These are phyloP conservation scores for Metroxylon sagu DNA, from an alignment of 176 grass and related monocot species.

Conservation along the genomic window DNA sequence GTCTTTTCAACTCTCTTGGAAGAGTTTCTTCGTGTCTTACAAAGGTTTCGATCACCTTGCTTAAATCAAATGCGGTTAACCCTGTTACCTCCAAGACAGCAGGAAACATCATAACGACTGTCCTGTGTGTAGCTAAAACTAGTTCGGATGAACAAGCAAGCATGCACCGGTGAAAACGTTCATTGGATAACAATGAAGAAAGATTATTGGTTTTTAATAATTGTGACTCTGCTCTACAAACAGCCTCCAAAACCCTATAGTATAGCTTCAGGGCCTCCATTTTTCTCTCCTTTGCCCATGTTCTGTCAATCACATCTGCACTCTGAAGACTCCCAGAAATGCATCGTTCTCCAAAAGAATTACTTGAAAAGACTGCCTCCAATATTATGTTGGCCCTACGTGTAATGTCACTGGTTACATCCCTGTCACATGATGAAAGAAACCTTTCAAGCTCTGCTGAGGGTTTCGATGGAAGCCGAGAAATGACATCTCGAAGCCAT, in stretches of 20 bases:
- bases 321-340: constrained; percentile 45
- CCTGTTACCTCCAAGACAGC: constrained; percentile 79
- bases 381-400: constrained; percentile 65
- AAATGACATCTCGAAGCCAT: constrained; percentile 89
- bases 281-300: constrained; percentile 91
- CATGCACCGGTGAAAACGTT: constrained; percentile 88
- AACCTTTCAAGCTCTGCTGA: constrained; percentile 61
- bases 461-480: constrained; percentile 57
- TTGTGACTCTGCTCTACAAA: constrained; percentile 62
- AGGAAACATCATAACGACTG: constrained; percentile 95
- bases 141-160: constrained; percentile 87
- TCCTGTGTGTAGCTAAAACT: constrained; percentile 87
- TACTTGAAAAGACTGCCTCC: constrained; percentile 80
- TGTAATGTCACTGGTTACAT: constrained; percentile 39
- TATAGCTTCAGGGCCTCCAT: constrained; percentile 88
- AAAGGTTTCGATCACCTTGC: constrained; percentile 91
- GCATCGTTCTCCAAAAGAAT: constrained; percentile 28
- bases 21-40: constrained; percentile 88
- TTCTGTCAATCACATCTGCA: constrained; percentile 54
- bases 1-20: constrained; percentile 88
- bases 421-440: constrained; percentile 55
- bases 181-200: constrained; percentile 67
- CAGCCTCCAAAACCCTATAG: constrained; percentile 69
- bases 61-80: constrained; percentile 95
- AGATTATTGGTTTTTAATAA: constrained; percentile 54